Percentiles rank a stretch among this genome's conserved stretches.
These are phyloP conservation scores for Ophiocordyceps sinensis DNA, from an alignment of 2,329 filamentous ascomycete genomes.

Conservation along the genomic window DNA sequence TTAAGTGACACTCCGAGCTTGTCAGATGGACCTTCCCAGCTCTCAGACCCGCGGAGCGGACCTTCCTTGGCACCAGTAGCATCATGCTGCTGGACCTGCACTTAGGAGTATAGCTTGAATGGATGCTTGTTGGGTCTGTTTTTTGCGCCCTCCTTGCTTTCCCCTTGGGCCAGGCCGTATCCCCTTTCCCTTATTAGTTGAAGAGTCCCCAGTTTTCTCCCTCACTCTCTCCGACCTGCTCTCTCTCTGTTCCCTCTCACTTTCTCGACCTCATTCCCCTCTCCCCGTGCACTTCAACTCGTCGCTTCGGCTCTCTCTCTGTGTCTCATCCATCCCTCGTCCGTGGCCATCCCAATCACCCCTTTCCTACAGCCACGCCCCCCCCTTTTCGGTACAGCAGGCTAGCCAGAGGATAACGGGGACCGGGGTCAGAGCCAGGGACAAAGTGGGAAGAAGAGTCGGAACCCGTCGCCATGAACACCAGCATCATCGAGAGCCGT, in stretches of 20 bases:
- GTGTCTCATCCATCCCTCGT: neutral
- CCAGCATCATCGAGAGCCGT: slow-evolving; percentile 43
- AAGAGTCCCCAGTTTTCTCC: neutral
- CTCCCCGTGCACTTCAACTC: neutral
- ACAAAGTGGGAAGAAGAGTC: too few species aligned
- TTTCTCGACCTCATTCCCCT: neutral
- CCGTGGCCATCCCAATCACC: neutral
- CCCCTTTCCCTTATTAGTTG: too few species aligned
- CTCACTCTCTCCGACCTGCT: neutral
- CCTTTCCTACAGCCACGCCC: neutral
- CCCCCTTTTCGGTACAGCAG: too few species aligned
- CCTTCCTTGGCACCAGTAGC: slow-evolving; percentile 1
- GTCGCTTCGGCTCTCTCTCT: neutral
- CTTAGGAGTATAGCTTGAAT: slow-evolving; percentile 9
- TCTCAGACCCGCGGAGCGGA: neutral
- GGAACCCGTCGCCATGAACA: slow-evolving; percentile 26
- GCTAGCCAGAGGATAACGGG: too few species aligned
- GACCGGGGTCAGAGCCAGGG: too few species aligned
- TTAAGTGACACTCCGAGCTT: slow-evolving; percentile 4
- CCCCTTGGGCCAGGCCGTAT: neutral
- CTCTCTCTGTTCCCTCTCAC: neutral
- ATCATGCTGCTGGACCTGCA: slow-evolving; percentile 6
- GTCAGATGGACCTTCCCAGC: neutral
- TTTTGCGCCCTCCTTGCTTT: slow-evolving; percentile 1
- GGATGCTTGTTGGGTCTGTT: neutral